These are phyloP conservation scores for Dentipellis sp. DNA, from an alignment of 768 basidiomycete genomes.

Conservation along the genomic window DNA sequence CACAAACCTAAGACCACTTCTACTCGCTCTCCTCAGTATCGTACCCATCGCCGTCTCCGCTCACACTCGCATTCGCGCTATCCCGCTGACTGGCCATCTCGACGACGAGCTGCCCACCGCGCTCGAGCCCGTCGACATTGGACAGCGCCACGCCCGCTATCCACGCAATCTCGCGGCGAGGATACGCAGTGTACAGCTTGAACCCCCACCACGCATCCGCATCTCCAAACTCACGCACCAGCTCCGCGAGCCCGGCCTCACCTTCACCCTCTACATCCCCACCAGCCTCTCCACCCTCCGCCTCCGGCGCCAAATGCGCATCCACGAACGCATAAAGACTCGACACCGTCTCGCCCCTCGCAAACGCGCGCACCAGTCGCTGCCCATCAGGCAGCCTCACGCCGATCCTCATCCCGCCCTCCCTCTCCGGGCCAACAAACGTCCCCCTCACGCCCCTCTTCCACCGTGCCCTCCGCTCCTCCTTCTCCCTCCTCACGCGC, in stretches of 20 bases:
- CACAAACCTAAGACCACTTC: neutral
- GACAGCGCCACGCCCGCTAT: conserved; percentile 11
- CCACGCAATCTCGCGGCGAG: conserved; percentile 54
- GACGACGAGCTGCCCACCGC: conserved; percentile 23
- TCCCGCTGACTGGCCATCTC: conserved; percentile 6
- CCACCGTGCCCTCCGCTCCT: conserved; percentile 34
- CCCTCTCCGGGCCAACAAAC: conserved; percentile 31
- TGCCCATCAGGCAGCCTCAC: conserved; percentile 42
- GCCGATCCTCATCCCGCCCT: conserved; percentile 35
- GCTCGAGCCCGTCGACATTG: conserved; percentile 13
- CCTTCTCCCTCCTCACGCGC: conserved; percentile 19
- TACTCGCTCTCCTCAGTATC: conserved; percentile 14
- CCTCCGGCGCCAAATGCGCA: conserved; percentile 40
- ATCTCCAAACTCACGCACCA: conserved; percentile 15
- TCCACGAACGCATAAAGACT: conserved; percentile 71
- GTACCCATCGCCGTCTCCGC: conserved; percentile 10
- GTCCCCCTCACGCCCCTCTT: conserved; percentile 47
- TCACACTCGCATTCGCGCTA: neutral
- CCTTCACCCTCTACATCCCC: conserved; percentile 27
- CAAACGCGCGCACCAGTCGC: conserved; percentile 52
- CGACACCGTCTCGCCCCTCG: conserved; percentile 39
- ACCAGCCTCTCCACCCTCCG: conserved; percentile 30
- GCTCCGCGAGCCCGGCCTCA: conserved; percentile 28
- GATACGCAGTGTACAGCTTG: conserved; percentile 59
- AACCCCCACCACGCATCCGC: conserved; percentile 64